These are phyloP conservation scores for Myriosclerotinia duriaeana DNA, from an alignment of 2,329 filamentous ascomycete species.

Conservation along the genomic window DNA sequence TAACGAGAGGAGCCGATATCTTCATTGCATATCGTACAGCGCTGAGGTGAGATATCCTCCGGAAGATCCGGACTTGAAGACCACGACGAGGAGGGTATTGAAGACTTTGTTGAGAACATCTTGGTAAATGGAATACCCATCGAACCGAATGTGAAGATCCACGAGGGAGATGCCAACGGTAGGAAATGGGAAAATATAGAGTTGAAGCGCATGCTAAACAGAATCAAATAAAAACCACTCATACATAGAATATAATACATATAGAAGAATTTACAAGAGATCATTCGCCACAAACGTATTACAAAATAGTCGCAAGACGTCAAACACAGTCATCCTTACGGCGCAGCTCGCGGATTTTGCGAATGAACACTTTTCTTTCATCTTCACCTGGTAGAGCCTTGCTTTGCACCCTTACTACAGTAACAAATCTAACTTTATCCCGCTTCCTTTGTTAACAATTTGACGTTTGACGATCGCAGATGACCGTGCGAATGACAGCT, in stretches of 20 bases:
- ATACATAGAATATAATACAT: neutral
- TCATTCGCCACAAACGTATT: neutral
- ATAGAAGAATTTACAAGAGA: neutral
- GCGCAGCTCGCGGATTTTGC: no score
- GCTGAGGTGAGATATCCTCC: neutral
- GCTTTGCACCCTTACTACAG: no score
- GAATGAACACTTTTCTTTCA: no score
- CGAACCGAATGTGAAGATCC: neutral
- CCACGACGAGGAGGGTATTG: neutral
- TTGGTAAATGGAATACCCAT: neutral
- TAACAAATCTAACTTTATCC: no score
- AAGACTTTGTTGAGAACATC: neutral
- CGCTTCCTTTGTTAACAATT: no score
- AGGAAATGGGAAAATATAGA: neutral
- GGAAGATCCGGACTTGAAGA: neutral
- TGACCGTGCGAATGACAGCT: no score
- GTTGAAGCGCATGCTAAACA: neutral
- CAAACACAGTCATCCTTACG: slow-evolving; percentile 3
- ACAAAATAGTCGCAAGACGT: neutral
- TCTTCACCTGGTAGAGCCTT: no score
- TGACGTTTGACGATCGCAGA: no score
- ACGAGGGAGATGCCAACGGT: neutral
- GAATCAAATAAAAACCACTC: neutral
- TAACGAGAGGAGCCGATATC: slow-evolving; percentile 9
- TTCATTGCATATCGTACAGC: slow-evolving; percentile 34